Evolutionary conservation across 192 early-diverging fungal species (phyloP), one percentile per base, ranked within the genome.

Genomic region (Coemansia sp.): DNA sequence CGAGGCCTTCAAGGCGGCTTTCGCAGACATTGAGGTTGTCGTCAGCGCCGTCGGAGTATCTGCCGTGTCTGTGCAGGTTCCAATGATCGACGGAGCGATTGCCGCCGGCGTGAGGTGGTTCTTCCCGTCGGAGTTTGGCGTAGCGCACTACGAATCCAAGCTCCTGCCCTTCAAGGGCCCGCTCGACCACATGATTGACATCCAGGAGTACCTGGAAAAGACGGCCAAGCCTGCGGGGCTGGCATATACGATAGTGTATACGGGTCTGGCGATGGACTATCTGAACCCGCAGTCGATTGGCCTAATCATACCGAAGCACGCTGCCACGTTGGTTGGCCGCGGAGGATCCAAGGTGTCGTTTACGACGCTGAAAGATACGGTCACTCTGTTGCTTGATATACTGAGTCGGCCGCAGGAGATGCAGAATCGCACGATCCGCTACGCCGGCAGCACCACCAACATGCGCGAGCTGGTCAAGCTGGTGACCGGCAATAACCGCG

Each of bases 41-140:
- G 38, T 77, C 41, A 77, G 73, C 38, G 67, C 61, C 4, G 64
- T 77, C 17, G 57, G 57, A 8, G 19, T 77, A 11, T 19, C 53
- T 0, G 73, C 56, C 21, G 53, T 67, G 22, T 9, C 49, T 14
- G 51, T 25, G 38, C 73, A 77, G 50, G 56, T 70, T 4, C 38
- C 56, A 3, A 77, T 77, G 73, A 57, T 70, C 22, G 73, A 77
- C 54, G 73, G 67, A 1, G 73, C 67, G 2, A 19, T 77, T 2
- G 55, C 42, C 2, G 67, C 73, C 0, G 68, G 67, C 13, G 73
- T 67, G 45, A 58, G 54, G 64, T 77, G 73, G 73, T 77, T 77
- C 40, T 58, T 77, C 10, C 73, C 73, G n/a, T 70, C 73, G 12
- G 73, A 69, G 67, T 77, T 57, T 42, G 73, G 67, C 41, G 67